Evolutionary conservation across 306 rosid genomes (phyloP).

Genomic region (Pterocarpus macrocarpus): DNA sequence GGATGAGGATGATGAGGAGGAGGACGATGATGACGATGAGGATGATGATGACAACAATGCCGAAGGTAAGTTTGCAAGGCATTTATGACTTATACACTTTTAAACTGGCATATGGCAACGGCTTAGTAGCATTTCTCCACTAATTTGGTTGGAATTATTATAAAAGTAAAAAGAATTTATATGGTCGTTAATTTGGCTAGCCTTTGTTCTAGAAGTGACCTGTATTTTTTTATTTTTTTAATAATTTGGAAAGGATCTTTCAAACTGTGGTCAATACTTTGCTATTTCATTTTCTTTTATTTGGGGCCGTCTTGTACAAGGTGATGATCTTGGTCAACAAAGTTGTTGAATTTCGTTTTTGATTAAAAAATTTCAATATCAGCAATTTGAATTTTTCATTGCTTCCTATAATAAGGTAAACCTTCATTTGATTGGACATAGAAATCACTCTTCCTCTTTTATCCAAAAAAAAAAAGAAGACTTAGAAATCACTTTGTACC

Average conservation of each 20-base stretch:
- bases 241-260: background rate
- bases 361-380: too few species aligned
- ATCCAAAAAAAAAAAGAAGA: too few species aligned
- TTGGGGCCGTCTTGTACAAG: background rate
- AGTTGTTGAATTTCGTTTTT: background rate
- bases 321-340: background rate
- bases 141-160: background rate
- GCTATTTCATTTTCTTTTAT: conserved; percentile 1
- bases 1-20: conserved; percentile 79
- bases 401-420: background rate
- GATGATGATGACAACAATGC: conserved; percentile 69
- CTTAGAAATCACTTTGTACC: too few species aligned
- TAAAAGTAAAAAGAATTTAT: background rate
- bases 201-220: background rate
- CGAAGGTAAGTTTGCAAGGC: conserved; percentile 63
- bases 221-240: background rate
- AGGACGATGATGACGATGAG: conserved; percentile 61
- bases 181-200: background rate
- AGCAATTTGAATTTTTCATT: background rate
- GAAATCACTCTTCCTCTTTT: background rate
- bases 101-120: background rate
- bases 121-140: background rate
- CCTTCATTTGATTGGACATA: background rate
- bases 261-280: background rate
- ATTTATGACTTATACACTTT: background rate